A percentile compares a stretch with the other conserved stretches of the same genome.
Evolutionary conservation across 2,329 filamentous ascomycete species (phyloP).

Genomic region (Paradendryphiella salina): DNA sequence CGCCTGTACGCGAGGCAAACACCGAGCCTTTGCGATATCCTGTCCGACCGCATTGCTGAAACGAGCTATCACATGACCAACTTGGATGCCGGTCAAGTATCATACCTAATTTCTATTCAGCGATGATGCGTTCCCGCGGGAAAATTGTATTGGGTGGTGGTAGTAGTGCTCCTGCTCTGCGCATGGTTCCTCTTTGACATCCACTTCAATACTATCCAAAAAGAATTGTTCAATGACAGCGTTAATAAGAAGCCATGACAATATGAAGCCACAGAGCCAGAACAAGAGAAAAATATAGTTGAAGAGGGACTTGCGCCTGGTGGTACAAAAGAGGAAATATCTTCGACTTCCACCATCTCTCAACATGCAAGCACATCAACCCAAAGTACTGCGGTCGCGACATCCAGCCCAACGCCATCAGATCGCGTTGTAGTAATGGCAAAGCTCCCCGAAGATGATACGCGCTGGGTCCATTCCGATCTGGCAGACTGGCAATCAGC

Average conservation of each 20-base stretch:
- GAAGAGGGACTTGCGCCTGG: constrained; percentile 8
- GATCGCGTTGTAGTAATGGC: constrained; percentile 28
- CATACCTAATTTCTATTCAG: constrained; percentile 5
- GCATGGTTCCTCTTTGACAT: constrained; percentile 19
- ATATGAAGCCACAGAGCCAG: constrained; percentile 14
- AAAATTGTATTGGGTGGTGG: constrained; percentile 14
- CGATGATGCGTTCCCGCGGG: constrained; percentile 16
- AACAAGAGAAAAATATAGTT: constrained; percentile 12
- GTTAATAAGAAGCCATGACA: constrained; percentile 13
- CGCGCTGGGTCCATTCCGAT: constrained; percentile 25
- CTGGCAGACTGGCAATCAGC: constrained; percentile 48
- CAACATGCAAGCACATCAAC: constrained; percentile 9
- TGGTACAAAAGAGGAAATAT: constrained; percentile 8
- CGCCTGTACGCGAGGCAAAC: constrained; percentile 5
- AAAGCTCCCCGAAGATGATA: constrained; percentile 23
- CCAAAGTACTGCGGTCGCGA: constrained; percentile 10
- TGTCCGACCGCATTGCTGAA: neutral
- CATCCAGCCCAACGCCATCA: constrained; percentile 12
- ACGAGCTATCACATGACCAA: neutral
- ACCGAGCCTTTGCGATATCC: constrained; percentile 1
- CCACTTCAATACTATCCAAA: constrained; percentile 12
- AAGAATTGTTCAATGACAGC: constrained; percentile 1
- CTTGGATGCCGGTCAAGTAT: neutral
- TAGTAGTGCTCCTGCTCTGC: constrained; percentile 21
- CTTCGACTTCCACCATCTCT: constrained; percentile 3